phyloP scores from a whole-genome alignment of 768 basidiomycete genomes.

The Pulveroboletus sp. region DNA sequence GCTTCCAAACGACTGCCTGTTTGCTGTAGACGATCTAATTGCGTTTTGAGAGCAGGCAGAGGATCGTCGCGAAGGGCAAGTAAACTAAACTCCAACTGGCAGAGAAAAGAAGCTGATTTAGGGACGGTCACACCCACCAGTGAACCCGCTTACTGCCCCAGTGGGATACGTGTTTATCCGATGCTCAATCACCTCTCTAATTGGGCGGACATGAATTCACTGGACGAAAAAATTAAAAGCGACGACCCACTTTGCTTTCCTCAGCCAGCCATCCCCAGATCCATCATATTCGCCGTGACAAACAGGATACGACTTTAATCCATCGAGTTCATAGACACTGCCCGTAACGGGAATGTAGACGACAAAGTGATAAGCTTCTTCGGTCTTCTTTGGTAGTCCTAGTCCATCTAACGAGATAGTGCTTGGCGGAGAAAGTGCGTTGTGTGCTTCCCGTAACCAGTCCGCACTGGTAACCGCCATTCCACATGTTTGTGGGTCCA shows the following conservation, averaged over 20 bases:
- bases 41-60: constrained; percentile 59
- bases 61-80: constrained; percentile 84
- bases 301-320: constrained; percentile 74
- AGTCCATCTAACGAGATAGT: constrained; percentile 86
- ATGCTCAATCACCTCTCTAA: constrained; percentile 76
- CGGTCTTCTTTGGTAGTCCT: constrained; percentile 56
- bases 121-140: background rate
- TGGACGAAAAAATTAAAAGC: constrained; percentile 5
- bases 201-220: constrained; percentile 18
- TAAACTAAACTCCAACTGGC: constrained; percentile 86
- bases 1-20: constrained; percentile 40
- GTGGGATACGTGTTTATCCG: constrained; percentile 89
- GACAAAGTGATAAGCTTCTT: constrained; percentile 96
- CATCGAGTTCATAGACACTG: constrained; percentile 89
- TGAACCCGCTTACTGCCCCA: constrained; percentile 62
- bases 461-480: constrained; percentile 76
- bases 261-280: constrained; percentile 76
- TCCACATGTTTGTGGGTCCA: constrained; percentile 85
- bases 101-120: constrained; percentile 5
- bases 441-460: constrained; percentile 83
- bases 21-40: constrained; percentile 47
- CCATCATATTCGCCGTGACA: constrained; percentile 73
- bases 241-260: constrained; percentile 58
- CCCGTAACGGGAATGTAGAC: constrained; percentile 87
- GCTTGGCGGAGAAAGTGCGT: constrained; percentile 86